Percentiles rank a stretch among this genome's conserved stretches.
Conservation (phyloP, 108 stramenopile species). For the Conticribra guillardii region DNA sequence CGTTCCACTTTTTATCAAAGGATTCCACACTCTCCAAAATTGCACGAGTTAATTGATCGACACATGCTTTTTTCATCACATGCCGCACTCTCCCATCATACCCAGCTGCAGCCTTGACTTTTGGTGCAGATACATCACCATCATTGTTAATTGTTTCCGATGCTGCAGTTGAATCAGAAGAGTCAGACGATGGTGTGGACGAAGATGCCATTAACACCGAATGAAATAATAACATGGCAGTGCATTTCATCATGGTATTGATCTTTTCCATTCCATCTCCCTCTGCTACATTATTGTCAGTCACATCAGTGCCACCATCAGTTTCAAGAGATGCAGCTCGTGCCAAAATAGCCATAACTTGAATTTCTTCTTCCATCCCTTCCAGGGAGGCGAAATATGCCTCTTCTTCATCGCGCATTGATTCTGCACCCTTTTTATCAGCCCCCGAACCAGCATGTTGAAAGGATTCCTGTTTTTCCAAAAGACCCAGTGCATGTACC, state of each 20-base stretch:
- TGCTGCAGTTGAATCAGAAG: not conserved
- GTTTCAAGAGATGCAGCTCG: conserved; percentile 33
- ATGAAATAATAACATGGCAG: conserved; percentile 50
- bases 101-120: conserved; percentile 16
- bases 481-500: conserved; percentile 35
- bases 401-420: conserved; percentile 35
- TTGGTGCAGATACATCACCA: not conserved
- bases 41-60: conserved; percentile 42
- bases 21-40: conserved; percentile 35
- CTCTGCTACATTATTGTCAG: not conserved
- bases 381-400: conserved; percentile 41
- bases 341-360: conserved; percentile 52
- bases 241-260: conserved; percentile 51
- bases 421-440: conserved; percentile 2
- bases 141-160: no score
- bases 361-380: conserved; percentile 51
- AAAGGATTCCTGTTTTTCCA: conserved; percentile 9
- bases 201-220: conserved; percentile 44
- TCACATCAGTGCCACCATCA: conserved; percentile 1
- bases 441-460: no score
- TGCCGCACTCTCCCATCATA: conserved; percentile 65
- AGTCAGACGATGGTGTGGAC: not conserved
- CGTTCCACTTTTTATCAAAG: conserved; percentile 6
- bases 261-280: conserved; percentile 45
- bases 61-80: conserved; percentile 58